Evolutionary conservation across 192 early-diverging fungal species (phyloP), one percentile per base, ranked within the genome.

Genomic region (Gigaspora rosea): DNA sequence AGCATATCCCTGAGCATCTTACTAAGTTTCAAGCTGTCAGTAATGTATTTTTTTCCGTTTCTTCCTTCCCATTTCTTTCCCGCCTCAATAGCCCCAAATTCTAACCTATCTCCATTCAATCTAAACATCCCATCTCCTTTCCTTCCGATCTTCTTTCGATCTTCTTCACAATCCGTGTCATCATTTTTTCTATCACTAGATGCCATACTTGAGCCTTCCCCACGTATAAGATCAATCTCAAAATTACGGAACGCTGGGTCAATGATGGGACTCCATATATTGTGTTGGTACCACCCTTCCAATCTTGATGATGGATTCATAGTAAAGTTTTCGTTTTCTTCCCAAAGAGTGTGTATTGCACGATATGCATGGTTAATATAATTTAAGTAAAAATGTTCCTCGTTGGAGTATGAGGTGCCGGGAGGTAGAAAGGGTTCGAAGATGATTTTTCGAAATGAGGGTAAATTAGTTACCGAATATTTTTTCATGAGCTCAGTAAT

Each of bases 91-190:
- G 22, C 50, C 2, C 50, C 50, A 51, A 71, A 71, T 33, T 71
- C 69, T 33, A 71, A 71, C 12, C 69, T 71, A 71, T 54, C 22
- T 16, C 69, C 50, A 20, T 33, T 71, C 50, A 71, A 71, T 18
- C 50, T 71, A 71, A 71, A 71, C 47, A 71, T 32, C 18, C 50
- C 50, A 71, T 71, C 69, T n/a, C 50, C 69, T 71, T 71, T 71
- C 22, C 50, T 71, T 54, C 50, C 50, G 22, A 71, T 71, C 22
- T 71, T 71, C 69, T 71, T 70, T 32, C 50, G 22, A 71, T 71
- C 18, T 56, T 11, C 12, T 2, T 32, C 50, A 56, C 20, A 56
- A 56, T 71, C 11, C 32, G 33, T 71, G 27, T 27, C 27, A 9
- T 51, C 20, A 13, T 56, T 71, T 20, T 71, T 56, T 71, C 69